Evolutionary conservation across 73 alveolate species (phyloP).

Genomic region (Paramecium caudatum): DNA sequence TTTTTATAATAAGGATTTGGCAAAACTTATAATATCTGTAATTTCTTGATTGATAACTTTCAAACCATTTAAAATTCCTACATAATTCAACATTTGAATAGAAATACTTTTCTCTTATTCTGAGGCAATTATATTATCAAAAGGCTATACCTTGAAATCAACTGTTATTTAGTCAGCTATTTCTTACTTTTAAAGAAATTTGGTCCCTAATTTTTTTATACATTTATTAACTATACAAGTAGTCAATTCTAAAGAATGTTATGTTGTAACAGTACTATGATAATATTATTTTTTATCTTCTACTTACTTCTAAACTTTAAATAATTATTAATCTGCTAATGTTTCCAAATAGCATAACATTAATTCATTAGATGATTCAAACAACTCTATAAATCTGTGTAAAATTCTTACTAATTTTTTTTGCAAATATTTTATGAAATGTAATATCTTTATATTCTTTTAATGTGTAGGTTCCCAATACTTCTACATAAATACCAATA

Average conservation of each 20-base stretch:
- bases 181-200: neutral
- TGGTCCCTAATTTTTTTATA: neutral
- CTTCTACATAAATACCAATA: constrained; percentile 45
- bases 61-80: constrained; percentile 14
- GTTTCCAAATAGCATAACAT: constrained; percentile 39
- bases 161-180: neutral
- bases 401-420: constrained; percentile 3
- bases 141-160: neutral
- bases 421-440: constrained; percentile 24
- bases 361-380: neutral
- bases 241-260: neutral
- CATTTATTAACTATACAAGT: neutral
- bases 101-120: neutral
- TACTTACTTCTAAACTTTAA: neutral
- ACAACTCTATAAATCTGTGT: neutral
- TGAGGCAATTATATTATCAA: neutral
- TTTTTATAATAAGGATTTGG: neutral
- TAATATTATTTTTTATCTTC: neutral
- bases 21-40: neutral
- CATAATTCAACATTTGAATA: neutral
- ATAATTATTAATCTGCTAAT: neutral
- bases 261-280: neutral
- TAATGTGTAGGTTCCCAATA: neutral
- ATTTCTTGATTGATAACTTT: neutral
- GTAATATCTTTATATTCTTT: neutral